phyloP scores from a whole-genome alignment of 1,139 yeast species.

The Oligophagozyma castellii region DNA sequence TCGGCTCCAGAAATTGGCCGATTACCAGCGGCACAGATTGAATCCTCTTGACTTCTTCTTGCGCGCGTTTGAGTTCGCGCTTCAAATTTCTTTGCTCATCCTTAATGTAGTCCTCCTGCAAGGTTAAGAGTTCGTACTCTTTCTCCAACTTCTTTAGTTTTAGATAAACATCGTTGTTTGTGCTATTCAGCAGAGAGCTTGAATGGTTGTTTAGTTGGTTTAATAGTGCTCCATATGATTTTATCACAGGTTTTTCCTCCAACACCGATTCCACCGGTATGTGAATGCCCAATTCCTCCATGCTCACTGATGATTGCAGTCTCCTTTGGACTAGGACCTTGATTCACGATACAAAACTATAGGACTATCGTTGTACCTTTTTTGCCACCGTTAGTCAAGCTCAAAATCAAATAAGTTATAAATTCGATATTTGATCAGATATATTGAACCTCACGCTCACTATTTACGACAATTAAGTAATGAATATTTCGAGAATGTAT shows the following conservation, averaged over 20 bases:
- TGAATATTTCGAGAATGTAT: too few species aligned
- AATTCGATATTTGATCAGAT: too few species aligned
- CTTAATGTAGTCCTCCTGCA: slow-evolving; percentile 93
- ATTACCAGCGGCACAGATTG: slow-evolving; percentile 96
- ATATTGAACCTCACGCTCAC: too few species aligned
- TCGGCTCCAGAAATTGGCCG: slow-evolving; percentile 96
- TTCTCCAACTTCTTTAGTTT: slow-evolving; percentile 78
- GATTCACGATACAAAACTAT: too few species aligned
- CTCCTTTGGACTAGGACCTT: too few species aligned
- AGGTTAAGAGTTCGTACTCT: slow-evolving; percentile 64
- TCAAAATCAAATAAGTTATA: too few species aligned
- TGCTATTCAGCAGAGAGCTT: slow-evolving; percentile 11
- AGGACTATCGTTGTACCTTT: too few species aligned
- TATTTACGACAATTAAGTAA: too few species aligned
- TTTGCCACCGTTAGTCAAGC: too few species aligned
- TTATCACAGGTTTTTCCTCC: slow-evolving; percentile 4
- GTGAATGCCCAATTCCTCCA: background rate
- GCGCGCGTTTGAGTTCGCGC: slow-evolving; percentile 89
- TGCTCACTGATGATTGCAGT: too few species aligned
- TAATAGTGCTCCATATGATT: slow-evolving; percentile 19
- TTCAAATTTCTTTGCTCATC: slow-evolving; percentile 96
- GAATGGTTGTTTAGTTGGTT: slow-evolving; percentile 13
- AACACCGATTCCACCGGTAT: background rate
- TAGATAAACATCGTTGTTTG: slow-evolving; percentile 56
- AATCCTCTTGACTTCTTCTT: slow-evolving; percentile 94